Evolutionary conservation across 108 stramenopile genomes (phyloP), one percentile per base, ranked within the genome.

Genomic region (Parietichytrium sp.): DNA sequence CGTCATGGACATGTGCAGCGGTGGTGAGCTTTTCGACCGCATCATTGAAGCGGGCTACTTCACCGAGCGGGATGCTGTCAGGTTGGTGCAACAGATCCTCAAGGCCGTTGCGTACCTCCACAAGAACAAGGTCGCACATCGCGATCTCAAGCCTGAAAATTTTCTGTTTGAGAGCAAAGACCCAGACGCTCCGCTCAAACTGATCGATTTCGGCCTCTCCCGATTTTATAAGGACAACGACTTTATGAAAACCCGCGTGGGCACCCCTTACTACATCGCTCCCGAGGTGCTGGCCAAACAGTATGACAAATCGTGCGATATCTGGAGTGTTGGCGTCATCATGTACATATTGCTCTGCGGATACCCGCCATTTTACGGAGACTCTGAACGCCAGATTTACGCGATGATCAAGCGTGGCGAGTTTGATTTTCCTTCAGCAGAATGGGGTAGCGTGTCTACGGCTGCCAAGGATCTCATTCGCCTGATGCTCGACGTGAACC

Each of bases 81-180:
- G 16, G 3, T 54, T 88, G 25, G 81, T 89, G 23, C 49, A 78
- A 47, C 85, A 90, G 78, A 78, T 95, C 6, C 80, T 91, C 31
- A 81, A 86, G 36, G 97, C 94, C 2, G 87, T 95, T 25, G 54
- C 85, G 47, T 96, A 93, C 85, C 88, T 96, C 91, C 97, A 98
- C 88, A 18, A 45, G 3, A 54, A 87, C 38, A 85, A 89, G 4
- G 88, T 98, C 50, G 84, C 88, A 7, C 97, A 98, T 83, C 92
- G 97, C 3, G 97, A 98, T 86, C 78, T 95, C 47, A 95, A 93
- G 84, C 93, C 93, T 49, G 94, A 94, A 51, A 98, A 96, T 78
- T 93, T 96, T 45, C 87, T 98, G 88, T 94, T 92, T 81, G 90
- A 88, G 48, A 85, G 84, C 4, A 48, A 81, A 20, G 72, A 51